phyloP scores from a whole-genome alignment of 1,139 yeast species.

The Candida anutae region DNA sequence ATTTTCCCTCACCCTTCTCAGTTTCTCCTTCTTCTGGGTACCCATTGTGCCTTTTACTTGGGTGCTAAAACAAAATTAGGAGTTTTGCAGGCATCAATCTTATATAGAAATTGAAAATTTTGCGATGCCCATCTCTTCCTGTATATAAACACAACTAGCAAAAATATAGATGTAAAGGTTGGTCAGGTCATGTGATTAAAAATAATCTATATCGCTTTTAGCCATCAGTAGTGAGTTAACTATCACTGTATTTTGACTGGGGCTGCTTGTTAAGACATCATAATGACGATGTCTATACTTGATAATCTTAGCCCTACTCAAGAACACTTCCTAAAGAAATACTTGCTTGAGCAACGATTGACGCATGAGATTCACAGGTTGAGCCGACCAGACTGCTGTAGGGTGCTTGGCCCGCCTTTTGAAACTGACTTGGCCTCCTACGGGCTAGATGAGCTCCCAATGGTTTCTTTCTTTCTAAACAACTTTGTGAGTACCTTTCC shows the following conservation, averaged over 20 bases:
- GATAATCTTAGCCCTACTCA: conserved; percentile 42
- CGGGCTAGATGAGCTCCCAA: conserved; percentile 41
- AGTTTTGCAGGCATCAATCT: too few relatives aligned
- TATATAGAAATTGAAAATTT: too few relatives aligned
- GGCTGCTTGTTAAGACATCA: too few relatives aligned
- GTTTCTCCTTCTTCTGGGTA: conserved; percentile 84
- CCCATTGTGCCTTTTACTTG: conserved; percentile 72
- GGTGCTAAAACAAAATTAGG: too few relatives aligned
- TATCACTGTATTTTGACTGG: too few relatives aligned
- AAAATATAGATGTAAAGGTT: too few relatives aligned
- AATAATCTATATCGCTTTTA: too few relatives aligned
- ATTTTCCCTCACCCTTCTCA: conserved; percentile 75
- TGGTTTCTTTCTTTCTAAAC: conserved; percentile 57
- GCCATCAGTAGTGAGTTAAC: too few relatives aligned
- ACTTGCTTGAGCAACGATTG: conserved; percentile 56
- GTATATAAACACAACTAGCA: too few relatives aligned
- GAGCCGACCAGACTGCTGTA: conserved; percentile 51
- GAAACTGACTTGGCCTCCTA: conserved; percentile 5
- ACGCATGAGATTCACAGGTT: conserved; percentile 53
- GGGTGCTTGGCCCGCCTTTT: conserved; percentile 72
- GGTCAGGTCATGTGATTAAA: too few relatives aligned
- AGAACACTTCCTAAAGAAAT: conserved; percentile 82
- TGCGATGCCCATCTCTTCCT: too few relatives aligned
- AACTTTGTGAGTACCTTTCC: conserved; percentile 67
- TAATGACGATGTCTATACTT: too few relatives aligned